Evolutionary conservation across 257 asterid genomes (phyloP).

Genomic region (Gentiana macrophylla): DNA sequence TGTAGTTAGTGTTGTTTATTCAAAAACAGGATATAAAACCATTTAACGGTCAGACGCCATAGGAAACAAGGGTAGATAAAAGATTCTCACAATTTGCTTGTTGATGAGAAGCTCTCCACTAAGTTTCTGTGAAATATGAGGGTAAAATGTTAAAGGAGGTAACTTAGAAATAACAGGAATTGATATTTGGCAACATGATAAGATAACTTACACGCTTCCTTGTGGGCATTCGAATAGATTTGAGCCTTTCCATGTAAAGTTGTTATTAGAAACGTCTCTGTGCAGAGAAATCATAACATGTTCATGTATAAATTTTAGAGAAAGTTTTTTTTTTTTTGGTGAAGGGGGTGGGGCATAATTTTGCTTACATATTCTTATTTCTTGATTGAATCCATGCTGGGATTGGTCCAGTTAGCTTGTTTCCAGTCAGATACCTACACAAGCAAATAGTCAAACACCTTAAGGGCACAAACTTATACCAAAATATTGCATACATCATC

Average conservation of each 20-base stretch:
- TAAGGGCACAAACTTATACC: not conserved
- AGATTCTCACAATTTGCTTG: constrained; percentile 41
- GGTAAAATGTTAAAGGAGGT: constrained; percentile 2
- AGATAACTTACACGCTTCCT: constrained; percentile 68
- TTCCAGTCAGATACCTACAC: constrained; percentile 65
- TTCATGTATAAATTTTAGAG: too few relatives aligned
- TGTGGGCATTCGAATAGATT: constrained; percentile 40
- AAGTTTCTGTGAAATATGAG: constrained; percentile 51
- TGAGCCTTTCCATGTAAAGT: constrained; percentile 51
- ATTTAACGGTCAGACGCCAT: constrained; percentile 3
- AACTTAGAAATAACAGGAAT: not conserved
- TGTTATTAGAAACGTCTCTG: constrained; percentile 82
- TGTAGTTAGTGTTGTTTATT: constrained; percentile 1
- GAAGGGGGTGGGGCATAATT: too few relatives aligned
- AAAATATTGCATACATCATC: not conserved
- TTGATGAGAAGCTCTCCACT: constrained; percentile 63
- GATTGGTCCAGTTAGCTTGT: constrained; percentile 55
- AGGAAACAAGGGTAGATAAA: constrained; percentile 5
- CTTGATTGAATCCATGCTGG: constrained; percentile 56
- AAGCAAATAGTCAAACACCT: constrained; percentile 1
- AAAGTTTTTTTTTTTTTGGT: too few relatives aligned
- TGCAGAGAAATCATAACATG: constrained; percentile 11
- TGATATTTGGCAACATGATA: not conserved
- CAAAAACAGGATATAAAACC: not conserved
- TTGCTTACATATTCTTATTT: constrained; percentile 62